Evolutionary conservation across 2,329 filamentous ascomycete genomes (phyloP).

Genomic region (Rhinocladiella mackenziei): DNA sequence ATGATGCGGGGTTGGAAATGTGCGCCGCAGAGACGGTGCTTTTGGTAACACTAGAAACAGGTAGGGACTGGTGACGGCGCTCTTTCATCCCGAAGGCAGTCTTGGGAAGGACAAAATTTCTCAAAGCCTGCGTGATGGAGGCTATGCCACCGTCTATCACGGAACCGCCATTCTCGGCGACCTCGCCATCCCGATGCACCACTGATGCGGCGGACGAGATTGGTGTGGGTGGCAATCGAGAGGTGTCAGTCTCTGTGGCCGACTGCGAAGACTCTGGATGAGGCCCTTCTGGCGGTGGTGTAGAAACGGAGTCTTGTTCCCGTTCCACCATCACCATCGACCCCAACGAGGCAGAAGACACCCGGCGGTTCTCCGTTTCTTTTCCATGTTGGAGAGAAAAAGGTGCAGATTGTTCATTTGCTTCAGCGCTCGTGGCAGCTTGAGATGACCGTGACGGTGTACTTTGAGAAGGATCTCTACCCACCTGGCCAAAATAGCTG

Average conservation of each 20-base stretch:
- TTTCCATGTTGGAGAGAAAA: constrained; percentile 8
- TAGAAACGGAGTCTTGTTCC: constrained; percentile 34
- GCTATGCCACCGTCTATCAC: constrained; percentile 38
- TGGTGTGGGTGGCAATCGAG: constrained; percentile 43
- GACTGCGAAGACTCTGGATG: constrained; percentile 30
- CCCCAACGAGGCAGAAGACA: constrained; percentile 36
- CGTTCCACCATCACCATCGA: constrained; percentile 43
- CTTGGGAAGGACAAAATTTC: constrained; percentile 43
- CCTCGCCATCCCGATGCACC: constrained; percentile 43
- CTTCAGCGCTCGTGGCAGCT: constrained; percentile 33
- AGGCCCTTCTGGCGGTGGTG: constrained; percentile 30
- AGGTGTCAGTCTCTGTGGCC: constrained; percentile 33
- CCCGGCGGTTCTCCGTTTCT: constrained; percentile 30
- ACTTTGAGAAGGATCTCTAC: constrained; percentile 69
- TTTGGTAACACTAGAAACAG: constrained; percentile 62
- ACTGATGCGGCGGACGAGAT: constrained; percentile 43
- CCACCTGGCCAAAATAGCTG: constrained; percentile 99
- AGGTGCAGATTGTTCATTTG: constrained; percentile 13
- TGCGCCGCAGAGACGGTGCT: constrained; percentile 63
- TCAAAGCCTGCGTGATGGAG: constrained; percentile 44
- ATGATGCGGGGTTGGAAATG: constrained; percentile 63
- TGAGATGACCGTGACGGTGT: constrained; percentile 40
- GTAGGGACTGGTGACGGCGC: constrained; percentile 48
- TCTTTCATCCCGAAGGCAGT: constrained; percentile 35
- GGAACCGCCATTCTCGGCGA: constrained; percentile 38